Evolutionary conservation across 2,329 filamentous ascomycete species (phyloP), one percentile per base, ranked within the genome.

Genomic region (Epichloe baconii): DNA sequence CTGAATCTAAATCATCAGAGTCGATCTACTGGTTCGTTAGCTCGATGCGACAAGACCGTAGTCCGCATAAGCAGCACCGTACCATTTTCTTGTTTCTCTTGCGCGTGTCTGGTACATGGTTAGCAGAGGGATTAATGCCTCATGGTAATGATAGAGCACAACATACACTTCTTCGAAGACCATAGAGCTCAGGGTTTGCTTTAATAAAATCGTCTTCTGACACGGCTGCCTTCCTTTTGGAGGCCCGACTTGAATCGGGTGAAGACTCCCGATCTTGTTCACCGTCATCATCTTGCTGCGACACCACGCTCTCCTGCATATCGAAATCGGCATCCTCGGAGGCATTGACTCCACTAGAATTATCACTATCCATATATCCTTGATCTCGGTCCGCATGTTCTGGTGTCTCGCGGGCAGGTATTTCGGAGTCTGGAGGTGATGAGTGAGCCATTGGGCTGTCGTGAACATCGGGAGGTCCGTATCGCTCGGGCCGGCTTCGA

Each of bases 171-270:
- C 93, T 81, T 60, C 93, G 82, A 58, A 98, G 76, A 46, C 93
- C 93, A 72, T 97, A 98, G 8, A 98, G 75, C 69, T 95, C 89
- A 44, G 93, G 93, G 62, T 98, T 95, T 63, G 88, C 86, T 61
- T 84, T 79, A 60, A 97, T 95, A 63, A 83, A 90, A 45, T 89
- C 83, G 53, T 93, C 85, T 60, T 93, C 86, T 48, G 84, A 82
- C 38, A 79, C 65, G 63, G 75, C 66, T 57, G 75, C 68, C 70
- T 87, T 85, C 69, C 89, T 85, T 75, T 95, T 95, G 54, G 76
- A 69, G 47, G 77, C 78, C 63, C 81, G 77, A 56, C 76, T 77
- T 43, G 84, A 86, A 60, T 83, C 83, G 61, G 81, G 78, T 45
- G 88, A 93, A 62, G 80, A 80, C 57, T 83, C 86, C 61, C 76